A percentile compares a stretch with the other conserved stretches of the same genome.
These are phyloP conservation scores for Corynespora cassiicola DNA, from an alignment of 2,329 filamentous ascomycete genomes.

Conservation along the genomic window DNA sequence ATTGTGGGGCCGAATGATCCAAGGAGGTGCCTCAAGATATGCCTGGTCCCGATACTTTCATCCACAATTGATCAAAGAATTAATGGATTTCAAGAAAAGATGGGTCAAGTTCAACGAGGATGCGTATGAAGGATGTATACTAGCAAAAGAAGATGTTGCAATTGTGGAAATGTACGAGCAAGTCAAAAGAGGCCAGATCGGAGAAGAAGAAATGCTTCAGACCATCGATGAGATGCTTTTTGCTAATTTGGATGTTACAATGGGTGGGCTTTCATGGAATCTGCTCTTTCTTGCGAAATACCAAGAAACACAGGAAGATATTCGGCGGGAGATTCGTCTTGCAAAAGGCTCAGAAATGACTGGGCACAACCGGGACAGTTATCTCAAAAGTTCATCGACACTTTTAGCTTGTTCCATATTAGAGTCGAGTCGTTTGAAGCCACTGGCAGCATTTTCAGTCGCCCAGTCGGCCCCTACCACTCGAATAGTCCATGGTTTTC, in stretches of 20 bases:
- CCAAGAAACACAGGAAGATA: conserved; percentile 31
- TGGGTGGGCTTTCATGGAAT: conserved; percentile 51
- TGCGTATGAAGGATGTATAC: too few relatives aligned
- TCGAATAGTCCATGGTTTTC: conserved; percentile 19
- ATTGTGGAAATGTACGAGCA: conserved; percentile 5
- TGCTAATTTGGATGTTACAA: conserved; percentile 56
- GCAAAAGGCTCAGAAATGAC: too few relatives aligned
- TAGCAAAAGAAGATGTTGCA: conserved; percentile 1
- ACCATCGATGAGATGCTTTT: conserved; percentile 56
- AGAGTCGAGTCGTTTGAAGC: conserved; percentile 49
- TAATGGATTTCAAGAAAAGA: too few relatives aligned
- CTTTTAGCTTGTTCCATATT: conserved; percentile 38
- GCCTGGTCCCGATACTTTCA: too few relatives aligned
- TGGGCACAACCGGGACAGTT: too few relatives aligned
- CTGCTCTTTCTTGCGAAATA: conserved; percentile 49
- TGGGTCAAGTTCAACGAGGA: too few relatives aligned
- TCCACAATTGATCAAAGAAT: too few relatives aligned
- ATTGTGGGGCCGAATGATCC: too few relatives aligned
- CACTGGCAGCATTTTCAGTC: conserved; percentile 49
- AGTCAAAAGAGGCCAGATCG: conserved; percentile 1
- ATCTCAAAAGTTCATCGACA: conserved; percentile 23
- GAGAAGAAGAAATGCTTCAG: conserved; percentile 30
- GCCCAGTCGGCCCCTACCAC: conserved; percentile 47
- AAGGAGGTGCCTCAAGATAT: too few relatives aligned
- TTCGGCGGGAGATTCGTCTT: conserved; percentile 32